A percentile compares a stretch with the other conserved stretches of the same genome.
Evolutionary conservation across 768 basidiomycete species (phyloP).

Genomic region (Pleurotus tuber-regium): DNA sequence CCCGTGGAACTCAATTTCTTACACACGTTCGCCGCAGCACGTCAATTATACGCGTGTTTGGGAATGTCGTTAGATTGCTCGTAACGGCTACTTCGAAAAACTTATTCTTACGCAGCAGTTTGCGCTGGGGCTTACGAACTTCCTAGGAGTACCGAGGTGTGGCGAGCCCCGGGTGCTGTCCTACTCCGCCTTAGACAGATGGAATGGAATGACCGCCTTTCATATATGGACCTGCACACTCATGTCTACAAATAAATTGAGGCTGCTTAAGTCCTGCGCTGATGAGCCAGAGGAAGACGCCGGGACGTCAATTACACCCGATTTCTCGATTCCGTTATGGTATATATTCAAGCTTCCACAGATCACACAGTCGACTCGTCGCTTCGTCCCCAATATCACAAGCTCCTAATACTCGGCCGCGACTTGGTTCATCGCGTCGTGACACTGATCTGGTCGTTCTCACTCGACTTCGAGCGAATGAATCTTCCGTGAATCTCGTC

Average conservation of each 20-base stretch:
- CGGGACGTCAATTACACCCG: conserved; percentile 25
- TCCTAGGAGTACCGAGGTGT: conserved; percentile 11
- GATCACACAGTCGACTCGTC: conserved; percentile 36
- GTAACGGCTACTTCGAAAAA: conserved; percentile 41
- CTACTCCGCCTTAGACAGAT: conserved; percentile 40
- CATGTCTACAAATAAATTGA: no score
- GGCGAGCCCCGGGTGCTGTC: conserved; percentile 21
- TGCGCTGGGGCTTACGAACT: background rate
- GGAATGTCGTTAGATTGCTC: conserved; percentile 36
- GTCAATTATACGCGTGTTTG: conserved; percentile 38
- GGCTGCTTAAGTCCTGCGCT: conserved; percentile 38
- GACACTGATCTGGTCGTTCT: conserved; percentile 28
- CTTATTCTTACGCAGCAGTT: conserved; percentile 31
- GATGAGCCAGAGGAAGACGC: conserved; percentile 13
- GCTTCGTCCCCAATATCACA: conserved; percentile 42
- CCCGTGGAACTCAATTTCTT: conserved; percentile 40
- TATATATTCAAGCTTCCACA: conserved; percentile 39
- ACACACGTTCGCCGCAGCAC: conserved; percentile 35
- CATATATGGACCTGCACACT: conserved; percentile 38
- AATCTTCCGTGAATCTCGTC: conserved; percentile 56
- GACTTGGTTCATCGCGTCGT: conserved; percentile 17
- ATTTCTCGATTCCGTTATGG: conserved; percentile 33
- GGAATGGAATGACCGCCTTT: conserved; percentile 46
- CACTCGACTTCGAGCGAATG: conserved; percentile 48
- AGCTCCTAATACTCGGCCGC: conserved; percentile 37